Evolutionary conservation across 2,329 filamentous ascomycete species (phyloP).

Genomic region (Harringtonia lauricola): DNA sequence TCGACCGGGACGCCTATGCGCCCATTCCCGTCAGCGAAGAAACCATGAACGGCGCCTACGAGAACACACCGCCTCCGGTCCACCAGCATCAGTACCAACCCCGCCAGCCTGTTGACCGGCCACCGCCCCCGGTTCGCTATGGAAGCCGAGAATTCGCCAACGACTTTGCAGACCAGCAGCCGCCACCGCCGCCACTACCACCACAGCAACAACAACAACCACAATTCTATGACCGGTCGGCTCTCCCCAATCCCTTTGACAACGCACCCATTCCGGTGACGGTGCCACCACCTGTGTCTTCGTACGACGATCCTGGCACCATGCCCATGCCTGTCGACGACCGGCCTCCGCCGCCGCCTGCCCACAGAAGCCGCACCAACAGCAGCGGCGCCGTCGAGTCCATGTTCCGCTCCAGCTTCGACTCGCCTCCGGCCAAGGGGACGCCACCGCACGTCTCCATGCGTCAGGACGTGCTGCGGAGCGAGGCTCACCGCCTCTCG

Average conservation of each 20-base stretch:
- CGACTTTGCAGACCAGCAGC: conserved; percentile 1
- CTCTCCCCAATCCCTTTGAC: conserved; percentile 19
- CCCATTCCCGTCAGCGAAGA: neutral
- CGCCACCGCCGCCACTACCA: neutral
- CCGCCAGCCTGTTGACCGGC: conserved; percentile 1
- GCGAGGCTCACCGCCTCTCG: conserved; percentile 44
- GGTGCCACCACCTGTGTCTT: neutral
- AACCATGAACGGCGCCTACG: conserved; percentile 31
- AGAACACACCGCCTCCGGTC: conserved; percentile 25
- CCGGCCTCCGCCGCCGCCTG: conserved; percentile 45
- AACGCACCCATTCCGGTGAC: neutral
- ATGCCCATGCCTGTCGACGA: conserved; percentile 17
- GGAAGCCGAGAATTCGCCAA: neutral
- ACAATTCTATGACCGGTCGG: conserved; percentile 14
- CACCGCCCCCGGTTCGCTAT: conserved; percentile 6
- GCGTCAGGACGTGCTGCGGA: conserved; percentile 47
- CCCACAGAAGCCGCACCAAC: conserved; percentile 37
- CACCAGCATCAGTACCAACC: conserved; percentile 1
- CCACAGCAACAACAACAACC: neutral
- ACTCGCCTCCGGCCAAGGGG: conserved; percentile 29
- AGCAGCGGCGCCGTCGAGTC: conserved; percentile 30
- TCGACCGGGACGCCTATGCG: conserved; percentile 4
- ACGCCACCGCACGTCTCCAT: conserved; percentile 30
- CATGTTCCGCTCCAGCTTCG: conserved; percentile 27
- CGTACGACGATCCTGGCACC: conserved; percentile 4